Percentiles rank a stretch among this genome's conserved stretches.
Evolutionary conservation across 139 green algal genomes (phyloP).

Genomic region (Mesotaenium endlicherianum): DNA sequence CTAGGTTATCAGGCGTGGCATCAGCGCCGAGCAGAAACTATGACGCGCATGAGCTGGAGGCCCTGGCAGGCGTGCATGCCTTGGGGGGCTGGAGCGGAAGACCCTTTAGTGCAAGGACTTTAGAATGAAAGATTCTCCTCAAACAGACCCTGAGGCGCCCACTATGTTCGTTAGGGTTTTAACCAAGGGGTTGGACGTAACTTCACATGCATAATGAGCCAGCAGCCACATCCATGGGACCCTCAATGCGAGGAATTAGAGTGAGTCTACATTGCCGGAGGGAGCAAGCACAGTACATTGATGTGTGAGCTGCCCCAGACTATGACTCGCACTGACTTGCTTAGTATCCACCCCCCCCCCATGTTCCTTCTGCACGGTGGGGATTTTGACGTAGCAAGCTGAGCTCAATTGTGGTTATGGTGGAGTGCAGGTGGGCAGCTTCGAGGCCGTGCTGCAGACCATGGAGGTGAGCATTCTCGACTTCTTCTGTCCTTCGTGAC

Average conservation of each 20-base stretch:
- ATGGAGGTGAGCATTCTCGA: constrained; percentile 29
- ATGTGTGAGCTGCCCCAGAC: not conserved
- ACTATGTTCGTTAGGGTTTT: no score
- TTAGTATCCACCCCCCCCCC: not conserved
- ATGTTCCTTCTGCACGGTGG: not conserved
- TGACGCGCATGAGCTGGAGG: no score
- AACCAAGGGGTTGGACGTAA: no score
- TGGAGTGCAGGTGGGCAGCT: constrained; percentile 40
- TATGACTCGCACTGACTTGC: not conserved
- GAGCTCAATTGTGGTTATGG: not conserved
- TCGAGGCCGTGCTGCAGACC: constrained; percentile 44
- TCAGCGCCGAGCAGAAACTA: no score
- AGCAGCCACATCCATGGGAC: no score
- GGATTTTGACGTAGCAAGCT: not conserved
- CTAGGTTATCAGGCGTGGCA: no score
- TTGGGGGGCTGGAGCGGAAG: no score
- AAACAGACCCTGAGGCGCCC: no score
- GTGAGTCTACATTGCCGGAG: not conserved
- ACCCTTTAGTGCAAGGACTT: no score
- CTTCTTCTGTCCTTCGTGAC: not conserved
- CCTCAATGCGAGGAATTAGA: not conserved
- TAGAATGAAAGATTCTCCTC: no score
- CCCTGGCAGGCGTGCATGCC: no score
- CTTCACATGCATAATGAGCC: no score
- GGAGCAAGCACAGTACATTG: not conserved